phyloP scores from a whole-genome alignment of 75 land plant genomes.

The Pinus tabuliformis region DNA sequence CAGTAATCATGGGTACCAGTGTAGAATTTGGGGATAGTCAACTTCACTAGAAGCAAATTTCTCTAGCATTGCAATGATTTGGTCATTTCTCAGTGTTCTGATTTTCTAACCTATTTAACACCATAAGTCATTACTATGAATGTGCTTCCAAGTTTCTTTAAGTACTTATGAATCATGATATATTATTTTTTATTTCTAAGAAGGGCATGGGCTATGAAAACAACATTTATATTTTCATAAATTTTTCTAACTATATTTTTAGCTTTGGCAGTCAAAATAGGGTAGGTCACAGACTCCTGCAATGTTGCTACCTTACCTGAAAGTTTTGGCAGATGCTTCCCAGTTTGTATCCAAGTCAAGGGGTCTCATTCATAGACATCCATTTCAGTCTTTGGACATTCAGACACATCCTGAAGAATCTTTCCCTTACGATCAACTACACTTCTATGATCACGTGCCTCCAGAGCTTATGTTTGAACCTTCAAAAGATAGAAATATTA shows the following conservation, averaged over 20 bases:
- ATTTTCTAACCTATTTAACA: not conserved
- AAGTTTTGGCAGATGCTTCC: slow-evolving; percentile 1
- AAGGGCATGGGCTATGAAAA: not conserved
- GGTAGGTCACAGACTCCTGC: not conserved
- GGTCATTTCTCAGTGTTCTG: slow-evolving; percentile 2
- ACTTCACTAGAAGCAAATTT: slow-evolving; percentile 5
- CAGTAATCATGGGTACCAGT: slow-evolving; percentile 5
- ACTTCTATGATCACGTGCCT: not conserved
- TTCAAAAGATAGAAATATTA: not conserved
- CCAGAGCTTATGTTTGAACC: not conserved
- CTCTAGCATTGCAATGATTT: not conserved
- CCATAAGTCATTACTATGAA: not conserved
- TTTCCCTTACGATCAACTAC: not conserved
- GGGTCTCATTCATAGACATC: not conserved
- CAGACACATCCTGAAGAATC: not conserved
- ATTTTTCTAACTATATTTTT: not conserved
- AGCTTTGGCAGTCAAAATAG: not conserved
- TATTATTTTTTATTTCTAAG: not conserved
- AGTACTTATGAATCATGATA: not conserved
- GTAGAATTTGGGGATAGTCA: not conserved
- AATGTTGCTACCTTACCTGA: not conserved
- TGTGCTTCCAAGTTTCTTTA: not conserved
- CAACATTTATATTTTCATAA: not conserved
- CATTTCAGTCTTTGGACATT: not conserved
- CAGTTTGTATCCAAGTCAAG: not conserved